phyloP scores from a whole-genome alignment of 1,284 basidiomycete species.

The Somion occarium region DNA sequence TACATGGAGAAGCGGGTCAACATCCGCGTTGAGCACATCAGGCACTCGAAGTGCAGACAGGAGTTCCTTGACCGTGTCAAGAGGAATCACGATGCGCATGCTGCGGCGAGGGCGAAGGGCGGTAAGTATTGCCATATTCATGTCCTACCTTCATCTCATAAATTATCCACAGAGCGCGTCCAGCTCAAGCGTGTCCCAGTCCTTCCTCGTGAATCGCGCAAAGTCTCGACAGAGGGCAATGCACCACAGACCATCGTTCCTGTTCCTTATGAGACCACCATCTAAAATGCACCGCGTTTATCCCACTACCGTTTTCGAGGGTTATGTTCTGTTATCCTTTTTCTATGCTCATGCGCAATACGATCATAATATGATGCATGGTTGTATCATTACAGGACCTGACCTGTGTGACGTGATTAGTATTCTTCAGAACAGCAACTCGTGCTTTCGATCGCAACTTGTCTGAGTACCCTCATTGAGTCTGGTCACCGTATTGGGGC shows the following conservation, averaged over 20 bases:
- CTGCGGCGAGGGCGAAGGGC: constrained; percentile 84
- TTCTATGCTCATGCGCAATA: constrained; percentile 28
- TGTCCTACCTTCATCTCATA: not conserved
- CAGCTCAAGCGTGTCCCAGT: constrained; percentile 85
- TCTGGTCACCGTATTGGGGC: too few species aligned
- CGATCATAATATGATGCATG: constrained; percentile 27
- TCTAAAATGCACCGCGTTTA: constrained; percentile 39
- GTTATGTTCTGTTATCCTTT: constrained; percentile 26
- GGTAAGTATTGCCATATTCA: constrained; percentile 48
- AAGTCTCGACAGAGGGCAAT: constrained; percentile 76
- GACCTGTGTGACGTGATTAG: not conserved
- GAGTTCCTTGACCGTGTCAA: constrained; percentile 98
- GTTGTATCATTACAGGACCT: constrained; percentile 14
- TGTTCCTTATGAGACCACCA: constrained; percentile 85
- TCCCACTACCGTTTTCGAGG: constrained; percentile 14
- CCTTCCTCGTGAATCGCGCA: constrained; percentile 79
- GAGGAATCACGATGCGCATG: constrained; percentile 85
- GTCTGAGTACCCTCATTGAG: too few species aligned
- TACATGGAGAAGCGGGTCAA: constrained; percentile 99
- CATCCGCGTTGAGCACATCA: constrained; percentile 97
- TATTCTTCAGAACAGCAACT: too few species aligned
- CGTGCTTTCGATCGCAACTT: too few species aligned
- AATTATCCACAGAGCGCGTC: constrained; percentile 58
- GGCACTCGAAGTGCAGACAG: constrained; percentile 97
- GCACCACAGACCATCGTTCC: constrained; percentile 91